phyloP scores from a whole-genome alignment of 306 rosid genomes.

The Senna siamea region DNA sequence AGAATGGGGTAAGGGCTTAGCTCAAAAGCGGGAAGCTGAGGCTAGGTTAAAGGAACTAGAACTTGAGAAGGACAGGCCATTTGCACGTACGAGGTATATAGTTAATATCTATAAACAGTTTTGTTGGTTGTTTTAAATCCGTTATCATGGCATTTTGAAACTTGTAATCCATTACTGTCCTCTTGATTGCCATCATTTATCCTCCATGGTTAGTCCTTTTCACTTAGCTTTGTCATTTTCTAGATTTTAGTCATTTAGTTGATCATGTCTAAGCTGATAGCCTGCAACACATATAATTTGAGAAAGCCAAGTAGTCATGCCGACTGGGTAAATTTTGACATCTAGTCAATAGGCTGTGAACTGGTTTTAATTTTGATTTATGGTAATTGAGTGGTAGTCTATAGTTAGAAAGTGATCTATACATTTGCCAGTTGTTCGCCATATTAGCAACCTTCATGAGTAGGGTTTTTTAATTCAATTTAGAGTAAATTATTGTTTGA shows the following conservation, averaged over 20 bases:
- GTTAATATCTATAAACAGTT: not conserved
- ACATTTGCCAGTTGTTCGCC: not conserved
- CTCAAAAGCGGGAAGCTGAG: conserved; percentile 95
- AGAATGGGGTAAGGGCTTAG: conserved; percentile 97
- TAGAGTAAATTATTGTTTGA: too few species aligned
- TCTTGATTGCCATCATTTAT: conserved; percentile 10
- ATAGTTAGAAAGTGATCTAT: not conserved
- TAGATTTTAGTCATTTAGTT: conserved; percentile 16
- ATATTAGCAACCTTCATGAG: conserved; percentile 7
- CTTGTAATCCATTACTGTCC: conserved; percentile 3
- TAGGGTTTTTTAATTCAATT: too few species aligned
- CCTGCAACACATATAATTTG: not conserved
- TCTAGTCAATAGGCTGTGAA: not conserved
- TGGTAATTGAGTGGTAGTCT: not conserved
- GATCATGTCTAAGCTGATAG: conserved; percentile 12
- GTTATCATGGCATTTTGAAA: conserved; percentile 15
- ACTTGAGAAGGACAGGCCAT: conserved; percentile 86
- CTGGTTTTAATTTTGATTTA: conserved; percentile 7
- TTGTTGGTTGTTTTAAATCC: conserved; percentile 21
- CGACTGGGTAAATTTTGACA: not conserved
- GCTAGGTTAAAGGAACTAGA: conserved; percentile 76
- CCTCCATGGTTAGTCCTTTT: not conserved
- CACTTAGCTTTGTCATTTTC: not conserved
- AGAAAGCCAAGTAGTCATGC: not conserved
- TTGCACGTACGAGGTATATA: conserved; percentile 76